These are phyloP conservation scores for Pseudocercospora crystallina DNA, from an alignment of 2,329 filamentous ascomycete genomes.

Conservation along the genomic window DNA sequence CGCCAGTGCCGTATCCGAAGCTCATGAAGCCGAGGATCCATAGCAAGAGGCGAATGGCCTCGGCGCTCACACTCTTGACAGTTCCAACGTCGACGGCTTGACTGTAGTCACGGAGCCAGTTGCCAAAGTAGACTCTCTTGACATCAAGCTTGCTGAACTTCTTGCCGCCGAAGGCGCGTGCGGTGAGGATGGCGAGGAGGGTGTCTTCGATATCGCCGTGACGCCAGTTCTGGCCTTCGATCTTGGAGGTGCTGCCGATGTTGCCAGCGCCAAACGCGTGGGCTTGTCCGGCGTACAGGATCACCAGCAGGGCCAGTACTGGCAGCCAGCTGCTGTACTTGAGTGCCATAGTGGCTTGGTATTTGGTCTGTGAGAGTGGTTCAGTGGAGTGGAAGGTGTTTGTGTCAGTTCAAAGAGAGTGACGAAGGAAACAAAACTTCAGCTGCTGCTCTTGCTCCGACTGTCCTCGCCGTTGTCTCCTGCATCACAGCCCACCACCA, in stretches of 20 bases:
- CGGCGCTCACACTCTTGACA: constrained; percentile 83
- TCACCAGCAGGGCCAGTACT: constrained; percentile 21
- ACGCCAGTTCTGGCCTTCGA: constrained; percentile 53
- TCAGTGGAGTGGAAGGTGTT: neutral
- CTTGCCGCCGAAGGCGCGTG: constrained; percentile 65
- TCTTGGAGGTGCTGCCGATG: constrained; percentile 78
- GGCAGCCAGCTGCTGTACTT: constrained; percentile 24
- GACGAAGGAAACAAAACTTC: too few species aligned
- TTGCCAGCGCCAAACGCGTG: constrained; percentile 57
- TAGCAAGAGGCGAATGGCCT: constrained; percentile 85
- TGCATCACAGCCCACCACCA: too few species aligned
- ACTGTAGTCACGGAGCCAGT: constrained; percentile 91
- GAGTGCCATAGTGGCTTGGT: constrained; percentile 21
- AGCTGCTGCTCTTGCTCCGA: too few species aligned
- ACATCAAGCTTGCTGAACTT: constrained; percentile 83
- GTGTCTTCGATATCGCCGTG: constrained; percentile 59
- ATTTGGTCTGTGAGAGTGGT: neutral
- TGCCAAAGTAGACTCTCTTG: constrained; percentile 90
- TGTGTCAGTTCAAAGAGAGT: neutral
- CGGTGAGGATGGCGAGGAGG: constrained; percentile 52
- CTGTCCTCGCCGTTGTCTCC: too few species aligned
- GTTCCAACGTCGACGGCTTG: constrained; percentile 93
- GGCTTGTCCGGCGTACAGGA: constrained; percentile 28
- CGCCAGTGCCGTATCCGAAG: constrained; percentile 78
- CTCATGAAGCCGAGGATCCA: constrained; percentile 88